Base-by-base conservation (phyloP, 2,329 filamentous ascomycete species). In the Aspergillus melleus region DNA sequence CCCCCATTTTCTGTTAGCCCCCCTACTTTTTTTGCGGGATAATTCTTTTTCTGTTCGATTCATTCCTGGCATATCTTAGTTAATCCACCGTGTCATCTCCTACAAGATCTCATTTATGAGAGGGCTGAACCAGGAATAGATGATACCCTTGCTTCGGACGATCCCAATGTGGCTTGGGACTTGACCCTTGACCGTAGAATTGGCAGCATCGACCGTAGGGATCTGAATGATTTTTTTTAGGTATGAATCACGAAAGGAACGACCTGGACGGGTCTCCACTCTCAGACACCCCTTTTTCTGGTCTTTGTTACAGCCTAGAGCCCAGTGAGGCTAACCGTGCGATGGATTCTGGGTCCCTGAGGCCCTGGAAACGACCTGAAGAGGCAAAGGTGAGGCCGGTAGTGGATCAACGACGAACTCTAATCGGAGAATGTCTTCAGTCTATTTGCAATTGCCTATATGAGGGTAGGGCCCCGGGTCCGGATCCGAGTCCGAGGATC, bases 1-100 rank as follows among this genome's bases (percentile, higher is more conserved):
- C 16, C 36, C 36, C 36, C 19, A 19, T 52, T 61, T 56, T 19
- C 22, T 59, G 51, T 47, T 50, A 30, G 22, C 42, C 51, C 36
- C 24, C 4, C 14, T 44, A 36, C 19, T 49, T 46, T 26, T 49
- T 51, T 26, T 58, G 54, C 26, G 19, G 36, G 39, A 49, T 50
- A 16, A 12, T 52, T 53, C 44, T 42, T 26, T 46, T 42, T 49
- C 30, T n/a, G 14, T 42, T 42, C 36, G 16, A 42, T 42, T 42
- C 14, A 6, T n/a, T 42, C n/a, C 36, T 42, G 12, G 11, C 12
- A 42, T 42, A 42, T 6, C 14, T n/a, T 8, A 16, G 19, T 42
- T 42, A n/a, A 42, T 42, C 14, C 14, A n/a, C 14, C 12, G 32
- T 42, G 36, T 20, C 36, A 42, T 6, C n/a, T 42, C 14, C 16